Evolutionary conservation across 371 early-diverging fungal genomes (phyloP).

Genomic region (Blakeslea trispora): DNA sequence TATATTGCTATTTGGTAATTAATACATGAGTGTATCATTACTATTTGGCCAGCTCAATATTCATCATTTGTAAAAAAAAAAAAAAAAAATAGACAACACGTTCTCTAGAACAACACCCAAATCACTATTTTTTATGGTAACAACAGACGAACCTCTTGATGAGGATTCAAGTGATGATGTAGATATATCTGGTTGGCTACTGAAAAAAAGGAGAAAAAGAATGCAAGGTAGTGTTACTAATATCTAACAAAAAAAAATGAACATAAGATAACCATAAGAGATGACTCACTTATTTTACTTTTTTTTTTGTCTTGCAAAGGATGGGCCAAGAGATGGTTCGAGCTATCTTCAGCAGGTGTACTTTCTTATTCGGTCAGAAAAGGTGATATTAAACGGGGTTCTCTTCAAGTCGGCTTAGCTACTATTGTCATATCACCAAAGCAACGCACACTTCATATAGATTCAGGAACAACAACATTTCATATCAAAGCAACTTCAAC

Average conservation of each 20-base stretch:
- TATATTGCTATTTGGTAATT: slow-evolving; percentile 44
- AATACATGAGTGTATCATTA: no score
- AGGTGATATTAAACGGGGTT: slow-evolving; percentile 69
- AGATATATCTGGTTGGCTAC: slow-evolving; percentile 64
- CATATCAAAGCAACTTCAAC: slow-evolving; percentile 70
- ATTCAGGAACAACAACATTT: slow-evolving; percentile 73
- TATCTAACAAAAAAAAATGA: no score
- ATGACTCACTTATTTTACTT: no score
- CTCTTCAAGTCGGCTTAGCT: slow-evolving; percentile 61
- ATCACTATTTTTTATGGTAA: slow-evolving; percentile 80
- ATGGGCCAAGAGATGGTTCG: slow-evolving; percentile 77
- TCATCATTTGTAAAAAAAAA: no score
- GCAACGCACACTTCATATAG: slow-evolving; percentile 74
- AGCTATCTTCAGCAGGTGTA: slow-evolving; percentile 52
- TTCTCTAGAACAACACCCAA: slow-evolving; percentile 91
- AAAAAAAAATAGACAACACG: slow-evolving; percentile 74
- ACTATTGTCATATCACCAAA: slow-evolving; percentile 60
- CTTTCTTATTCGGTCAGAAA: slow-evolving; percentile 61
- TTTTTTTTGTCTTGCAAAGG: slow-evolving; percentile 24
- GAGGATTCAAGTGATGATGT: slow-evolving; percentile 21
- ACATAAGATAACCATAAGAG: not conserved
- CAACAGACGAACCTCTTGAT: slow-evolving; percentile 21
- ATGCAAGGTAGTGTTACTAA: slow-evolving; percentile 60
- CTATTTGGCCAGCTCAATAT: no score
- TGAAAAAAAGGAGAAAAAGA: slow-evolving; percentile 85